A percentile compares a stretch with the other conserved stretches of the same genome.
Conservation (phyloP, 1,284 basidiomycete genomes). For the Boletellus dicymbophilus region DNA sequence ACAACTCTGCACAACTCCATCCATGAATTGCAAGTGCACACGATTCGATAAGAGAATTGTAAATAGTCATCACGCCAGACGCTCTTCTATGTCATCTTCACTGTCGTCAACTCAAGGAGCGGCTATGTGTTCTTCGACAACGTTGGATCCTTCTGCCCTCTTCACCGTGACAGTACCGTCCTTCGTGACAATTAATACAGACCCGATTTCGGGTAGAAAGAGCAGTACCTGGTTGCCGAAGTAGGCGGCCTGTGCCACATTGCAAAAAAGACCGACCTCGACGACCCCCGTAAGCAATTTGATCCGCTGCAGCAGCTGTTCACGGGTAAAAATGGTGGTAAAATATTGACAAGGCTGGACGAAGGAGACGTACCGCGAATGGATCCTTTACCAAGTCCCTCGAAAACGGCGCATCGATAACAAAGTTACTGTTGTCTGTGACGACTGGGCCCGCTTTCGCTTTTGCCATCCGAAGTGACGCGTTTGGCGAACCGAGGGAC, state of each 20-base stretch:
- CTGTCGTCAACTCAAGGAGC: slow-evolving; percentile 19
- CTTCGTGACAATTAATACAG: slow-evolving; percentile 11
- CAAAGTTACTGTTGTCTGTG: slow-evolving; percentile 94
- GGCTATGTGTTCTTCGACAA: slow-evolving; percentile 22
- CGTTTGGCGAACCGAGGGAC: slow-evolving; percentile 62
- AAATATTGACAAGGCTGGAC: neutral
- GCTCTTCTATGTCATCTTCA: too few species aligned
- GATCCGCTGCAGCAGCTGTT: slow-evolving; percentile 68
- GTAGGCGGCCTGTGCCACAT: slow-evolving; percentile 94
- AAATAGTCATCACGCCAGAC: too few species aligned
- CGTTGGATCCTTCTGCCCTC: slow-evolving; percentile 8
- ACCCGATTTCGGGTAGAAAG: neutral
- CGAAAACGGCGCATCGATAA: slow-evolving; percentile 90
- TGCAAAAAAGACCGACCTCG: slow-evolving; percentile 95
- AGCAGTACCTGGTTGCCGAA: slow-evolving; percentile 85
- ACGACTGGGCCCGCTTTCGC: slow-evolving; percentile 94
- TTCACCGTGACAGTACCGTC: slow-evolving; percentile 35
- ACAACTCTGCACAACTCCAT: too few species aligned
- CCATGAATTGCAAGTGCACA: too few species aligned
- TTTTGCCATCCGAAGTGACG: slow-evolving; percentile 80
- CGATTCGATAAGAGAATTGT: too few species aligned
- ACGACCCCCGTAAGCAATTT: slow-evolving; percentile 96
- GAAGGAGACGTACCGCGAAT: slow-evolving; percentile 49
- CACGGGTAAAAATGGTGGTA: too few species aligned
- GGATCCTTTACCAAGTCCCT: slow-evolving; percentile 72